Base-by-base conservation (phyloP, 352 stramenopile genomes). In the Globisporangium yorkense region DNA sequence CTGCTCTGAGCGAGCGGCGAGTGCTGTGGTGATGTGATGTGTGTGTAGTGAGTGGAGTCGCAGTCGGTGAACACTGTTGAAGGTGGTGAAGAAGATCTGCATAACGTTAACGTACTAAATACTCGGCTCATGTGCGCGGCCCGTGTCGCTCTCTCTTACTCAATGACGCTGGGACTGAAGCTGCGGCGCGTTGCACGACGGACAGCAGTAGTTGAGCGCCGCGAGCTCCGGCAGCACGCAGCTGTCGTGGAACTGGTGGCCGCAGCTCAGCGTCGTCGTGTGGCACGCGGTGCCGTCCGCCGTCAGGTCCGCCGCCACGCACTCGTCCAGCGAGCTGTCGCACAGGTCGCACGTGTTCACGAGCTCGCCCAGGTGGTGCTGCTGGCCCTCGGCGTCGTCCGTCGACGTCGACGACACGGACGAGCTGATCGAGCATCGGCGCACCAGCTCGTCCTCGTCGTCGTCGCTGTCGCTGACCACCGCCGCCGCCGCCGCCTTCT, bases 201-300 rank as follows among this genome's bases (percentile, higher is more conserved):
- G 65, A 21, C 65, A 72, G 52, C 52, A 51, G 40, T 51, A 57
- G 7, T 41, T 21, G 35, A 70, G 61, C 12, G 45, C 35, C 21
- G 57, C 57, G 15, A 68, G 48, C 33, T 57, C 16, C 39, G 49
- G 37, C n/a, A 68, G 21, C 27, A 68, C 51, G 47, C 62, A 68
- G 29, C 52, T 52, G 41, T 68, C 57, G 52, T 68, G 62, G 57
- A 68, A 68, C 6, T 51, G 48, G 52, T 68, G 62, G 35, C 62
- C 62, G 24, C 62, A 68, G 24, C 31, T 40, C n/a, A 68, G 44
- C 29, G 61, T 71, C 45, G 62, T 65, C n/a, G 56, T 62, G 54
- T 52, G 21, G 54, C 54, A 46, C 13, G 15, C 33, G 21, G n/a
- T 27, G 16, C 24, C 52, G 40, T 41, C 39, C 24, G 18, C 18